Evolutionary conservation across 225 moss, liverwort and hornwort genomes (phyloP).

Genomic region (Marchantia paleacea): DNA sequence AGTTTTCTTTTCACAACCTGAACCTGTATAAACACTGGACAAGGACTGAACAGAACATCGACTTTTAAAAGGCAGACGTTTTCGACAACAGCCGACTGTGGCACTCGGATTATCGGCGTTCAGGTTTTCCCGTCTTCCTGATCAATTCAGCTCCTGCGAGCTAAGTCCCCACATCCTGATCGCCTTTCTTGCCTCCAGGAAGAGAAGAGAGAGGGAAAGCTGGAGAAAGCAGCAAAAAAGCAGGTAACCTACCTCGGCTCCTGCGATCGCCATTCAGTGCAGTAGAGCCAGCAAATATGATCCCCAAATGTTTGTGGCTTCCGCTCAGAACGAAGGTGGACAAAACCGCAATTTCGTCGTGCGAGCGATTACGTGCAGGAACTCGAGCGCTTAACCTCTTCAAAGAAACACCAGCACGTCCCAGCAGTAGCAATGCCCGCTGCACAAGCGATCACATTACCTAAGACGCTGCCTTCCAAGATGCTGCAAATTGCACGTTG

Average conservation of each 20-base stretch:
- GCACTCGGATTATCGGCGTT: neutral
- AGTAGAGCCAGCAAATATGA: neutral
- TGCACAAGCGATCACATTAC: conserved; percentile 13
- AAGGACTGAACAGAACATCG: neutral
- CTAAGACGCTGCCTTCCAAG: conserved; percentile 10
- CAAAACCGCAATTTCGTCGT: neutral
- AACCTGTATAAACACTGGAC: neutral
- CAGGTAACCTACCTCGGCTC: conserved; percentile 4
- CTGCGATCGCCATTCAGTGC: conserved; percentile 18
- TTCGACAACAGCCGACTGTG: neutral
- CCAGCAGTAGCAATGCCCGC: conserved; percentile 8
- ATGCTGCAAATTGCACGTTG: conserved; percentile 9
- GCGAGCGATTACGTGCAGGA: neutral
- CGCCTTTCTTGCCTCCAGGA: conserved; percentile 2
- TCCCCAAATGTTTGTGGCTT: neutral
- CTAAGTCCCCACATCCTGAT: neutral
- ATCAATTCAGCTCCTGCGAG: conserved; percentile 25
- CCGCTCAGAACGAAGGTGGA: neutral
- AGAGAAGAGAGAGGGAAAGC: neutral
- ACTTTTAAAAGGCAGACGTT: neutral
- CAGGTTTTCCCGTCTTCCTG: neutral
- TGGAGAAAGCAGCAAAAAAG: neutral
- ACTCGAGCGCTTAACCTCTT: neutral
- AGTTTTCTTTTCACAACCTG: neutral
- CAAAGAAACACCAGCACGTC: conserved; percentile 10